Evolutionary conservation across 495 filamentous ascomycete species (phyloP), one percentile per base, ranked within the genome.

Genomic region (Massariosphaeria phaeospora): DNA sequence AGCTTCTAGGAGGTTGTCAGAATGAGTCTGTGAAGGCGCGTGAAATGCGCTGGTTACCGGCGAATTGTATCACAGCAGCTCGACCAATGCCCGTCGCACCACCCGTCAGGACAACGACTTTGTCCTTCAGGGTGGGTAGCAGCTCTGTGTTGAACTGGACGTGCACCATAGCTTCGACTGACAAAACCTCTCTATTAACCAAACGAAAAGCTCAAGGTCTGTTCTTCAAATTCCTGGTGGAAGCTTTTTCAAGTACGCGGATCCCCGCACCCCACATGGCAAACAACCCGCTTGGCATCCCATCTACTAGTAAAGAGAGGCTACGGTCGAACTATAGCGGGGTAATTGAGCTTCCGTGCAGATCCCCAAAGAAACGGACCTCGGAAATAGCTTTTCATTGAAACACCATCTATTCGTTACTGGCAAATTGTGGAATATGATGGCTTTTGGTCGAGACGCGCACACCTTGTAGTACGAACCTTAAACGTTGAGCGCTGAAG

Each of bases 51-150:
- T 8, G 27, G 51, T 38, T 33, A 72, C 70, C 33, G 49, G 66
- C 59, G 31, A 70, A 65, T 46, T 69, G 60, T 29, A 63, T 51
- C 0, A 72, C 57, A n/a, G 64, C 51, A 30, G 51, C 49, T 15
- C 64, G 63, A 1, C 70, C 70, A 42, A 73, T 71, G 8, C 70
- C 70, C n/a, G 65, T 70, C 36, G 69, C 64, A 12, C 67, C 69
- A 31, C 70, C 69, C 1, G 70, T 73, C 13, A 73, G 52, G 7
- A 73, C 68, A 9, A 69, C 64, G 6, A 73, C 70, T 45, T 67
- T 67, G 35, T 63, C 65, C 20, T 61, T 61, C 3, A 73, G 52
- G 3, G 53, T 43, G 8, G 7, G 17, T 1, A 57, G 38, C n/a
- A 57, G 45, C 29, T 57, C 53, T 25, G 44, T 17, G 25, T 57